A percentile compares a stretch with the other conserved stretches of the same genome.
Conservation (phyloP, 169 alveolate genomes). For the Plasmodium sp. region DNA sequence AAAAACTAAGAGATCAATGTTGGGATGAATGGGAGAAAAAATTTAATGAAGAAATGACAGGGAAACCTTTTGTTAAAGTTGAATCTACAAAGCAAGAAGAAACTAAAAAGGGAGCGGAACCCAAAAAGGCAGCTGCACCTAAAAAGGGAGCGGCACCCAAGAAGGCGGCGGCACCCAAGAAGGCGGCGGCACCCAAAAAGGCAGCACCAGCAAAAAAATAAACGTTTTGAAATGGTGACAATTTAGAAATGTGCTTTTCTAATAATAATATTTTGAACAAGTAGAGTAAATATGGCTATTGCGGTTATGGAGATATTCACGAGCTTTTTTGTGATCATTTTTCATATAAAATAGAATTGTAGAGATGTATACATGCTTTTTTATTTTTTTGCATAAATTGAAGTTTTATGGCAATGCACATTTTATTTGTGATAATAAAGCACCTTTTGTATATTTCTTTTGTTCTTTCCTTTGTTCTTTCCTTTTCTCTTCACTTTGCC, state of each 20-base stretch:
- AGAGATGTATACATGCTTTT: not conserved
- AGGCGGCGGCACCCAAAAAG: not conserved
- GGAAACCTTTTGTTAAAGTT: not conserved
- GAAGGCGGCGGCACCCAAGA: not conserved
- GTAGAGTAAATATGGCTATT: not conserved
- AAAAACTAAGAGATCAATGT: not conserved
- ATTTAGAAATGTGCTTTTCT: not conserved
- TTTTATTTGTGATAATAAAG: not conserved
- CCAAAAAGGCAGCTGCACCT: not conserved
- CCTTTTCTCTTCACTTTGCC: not conserved
- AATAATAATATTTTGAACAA: not conserved
- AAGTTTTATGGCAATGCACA: not conserved
- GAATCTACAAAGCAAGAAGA: not conserved
- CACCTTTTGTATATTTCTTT: not conserved
- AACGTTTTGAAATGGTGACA: not conserved
- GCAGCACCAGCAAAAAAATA: not conserved
- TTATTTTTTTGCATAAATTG: not conserved
- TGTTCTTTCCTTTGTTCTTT: not conserved
- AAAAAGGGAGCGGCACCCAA: too few species aligned
- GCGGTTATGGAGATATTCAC: not conserved
- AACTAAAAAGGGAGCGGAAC: not conserved
- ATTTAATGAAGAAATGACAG: not conserved
- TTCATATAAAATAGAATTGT: not conserved
- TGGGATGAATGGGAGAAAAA: not conserved
- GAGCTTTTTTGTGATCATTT: not conserved